Conservation (phyloP, 129 eudicot species). For the Smallanthus sonchifolius region DNA sequence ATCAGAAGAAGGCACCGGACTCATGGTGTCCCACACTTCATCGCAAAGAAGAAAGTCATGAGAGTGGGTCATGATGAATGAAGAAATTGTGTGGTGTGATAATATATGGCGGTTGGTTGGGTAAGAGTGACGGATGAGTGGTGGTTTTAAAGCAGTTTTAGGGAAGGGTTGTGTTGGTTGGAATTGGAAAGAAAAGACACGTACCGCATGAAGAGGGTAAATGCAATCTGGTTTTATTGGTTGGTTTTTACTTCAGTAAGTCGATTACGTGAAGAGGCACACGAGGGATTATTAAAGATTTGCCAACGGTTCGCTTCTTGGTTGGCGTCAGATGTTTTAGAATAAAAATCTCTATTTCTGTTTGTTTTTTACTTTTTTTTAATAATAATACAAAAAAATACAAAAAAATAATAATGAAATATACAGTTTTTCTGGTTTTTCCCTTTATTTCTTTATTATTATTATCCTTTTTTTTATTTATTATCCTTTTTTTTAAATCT, state of each 20-base stretch:
- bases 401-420: too few relatives aligned
- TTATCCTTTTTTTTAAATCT: too few relatives aligned
- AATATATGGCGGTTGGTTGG: background rate
- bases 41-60: slow-evolving; percentile 49
- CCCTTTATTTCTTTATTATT: too few relatives aligned
- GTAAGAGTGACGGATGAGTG: slow-evolving; percentile 14
- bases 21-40: slow-evolving; percentile 52
- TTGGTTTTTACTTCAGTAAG: slow-evolving; percentile 46
- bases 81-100: background rate
- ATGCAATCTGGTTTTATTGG: slow-evolving; percentile 34
- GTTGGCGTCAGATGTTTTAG: background rate
- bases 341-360: too few relatives aligned
- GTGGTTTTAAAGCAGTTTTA: slow-evolving; percentile 17
- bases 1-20: slow-evolving; percentile 19
- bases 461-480: too few relatives aligned
- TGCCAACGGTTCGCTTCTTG: background rate
- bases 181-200: slow-evolving; percentile 46
- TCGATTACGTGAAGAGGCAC: slow-evolving; percentile 57
- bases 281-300: slow-evolving; percentile 38
- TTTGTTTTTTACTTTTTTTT: too few relatives aligned
- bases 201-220: slow-evolving; percentile 68
- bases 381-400: too few relatives aligned
- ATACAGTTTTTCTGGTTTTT: too few relatives aligned
- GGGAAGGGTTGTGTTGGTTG: slow-evolving; percentile 31
- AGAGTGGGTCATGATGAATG: background rate